These are phyloP conservation scores for Poterioochromonas sp. DNA, from an alignment of 352 stramenopile species.

Conservation along the genomic window DNA sequence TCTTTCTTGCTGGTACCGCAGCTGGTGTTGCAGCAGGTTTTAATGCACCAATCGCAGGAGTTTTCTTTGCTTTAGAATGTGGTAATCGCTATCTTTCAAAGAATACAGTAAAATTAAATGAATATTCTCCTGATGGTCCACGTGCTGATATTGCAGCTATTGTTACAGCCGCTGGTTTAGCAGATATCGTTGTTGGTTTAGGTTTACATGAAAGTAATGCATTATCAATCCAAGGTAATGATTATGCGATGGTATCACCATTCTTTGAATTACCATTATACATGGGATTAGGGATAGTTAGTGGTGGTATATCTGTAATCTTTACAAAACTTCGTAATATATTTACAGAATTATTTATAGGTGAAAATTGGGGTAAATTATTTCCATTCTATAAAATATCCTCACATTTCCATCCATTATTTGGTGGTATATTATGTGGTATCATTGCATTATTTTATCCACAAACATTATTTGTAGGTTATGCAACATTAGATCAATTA, in stretches of 20 bases:
- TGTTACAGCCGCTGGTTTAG: constrained; percentile 48
- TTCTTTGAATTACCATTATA: constrained; percentile 61
- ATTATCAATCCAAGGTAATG: background rate
- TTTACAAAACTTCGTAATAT: constrained; percentile 43
- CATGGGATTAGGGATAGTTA: constrained; percentile 55
- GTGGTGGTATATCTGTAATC: constrained; percentile 53
- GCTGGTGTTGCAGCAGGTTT: constrained; percentile 64
- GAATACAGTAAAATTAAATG: constrained; percentile 7
- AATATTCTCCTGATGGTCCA: background rate
- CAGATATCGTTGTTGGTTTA: background rate
- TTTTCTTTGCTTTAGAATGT: constrained; percentile 9
- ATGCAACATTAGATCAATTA: constrained; percentile 3
- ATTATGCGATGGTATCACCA: constrained; percentile 48
- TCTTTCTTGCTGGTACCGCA: constrained; percentile 60
- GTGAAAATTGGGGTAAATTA: background rate
- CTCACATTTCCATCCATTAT: background rate
- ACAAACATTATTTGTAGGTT: background rate
- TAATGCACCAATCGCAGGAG: constrained; percentile 58
- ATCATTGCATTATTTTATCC: background rate
- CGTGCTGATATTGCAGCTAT: background rate
- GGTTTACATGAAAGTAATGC: background rate
- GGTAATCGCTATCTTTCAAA: background rate
- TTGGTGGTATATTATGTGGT: background rate
- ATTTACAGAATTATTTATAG: background rate
- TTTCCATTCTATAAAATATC: background rate